Percentiles rank a stretch among this genome's conserved stretches.
Evolutionary conservation across 306 rosid genomes (phyloP).

Genomic region (Citrullus amarus): DNA sequence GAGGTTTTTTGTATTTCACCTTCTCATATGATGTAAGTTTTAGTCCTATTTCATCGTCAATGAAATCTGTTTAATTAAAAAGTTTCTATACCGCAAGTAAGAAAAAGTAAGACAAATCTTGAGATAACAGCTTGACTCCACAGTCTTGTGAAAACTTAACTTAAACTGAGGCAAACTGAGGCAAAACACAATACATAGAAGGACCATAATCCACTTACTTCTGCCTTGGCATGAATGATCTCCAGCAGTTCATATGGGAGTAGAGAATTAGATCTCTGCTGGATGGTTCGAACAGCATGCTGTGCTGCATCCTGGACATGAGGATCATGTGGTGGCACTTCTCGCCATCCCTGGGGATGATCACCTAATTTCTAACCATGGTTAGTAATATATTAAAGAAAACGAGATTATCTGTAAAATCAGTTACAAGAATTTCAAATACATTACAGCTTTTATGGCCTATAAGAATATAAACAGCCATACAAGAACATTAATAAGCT

Average conservation of each 20-base stretch:
- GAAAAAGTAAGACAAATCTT: neutral
- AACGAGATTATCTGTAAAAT: neutral
- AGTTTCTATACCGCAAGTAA: neutral
- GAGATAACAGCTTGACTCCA: neutral
- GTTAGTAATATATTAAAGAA: neutral
- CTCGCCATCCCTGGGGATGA: slow-evolving; percentile 41
- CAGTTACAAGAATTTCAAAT: neutral
- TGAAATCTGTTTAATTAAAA: neutral
- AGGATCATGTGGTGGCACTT: slow-evolving; percentile 55
- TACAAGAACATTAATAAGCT: neutral
- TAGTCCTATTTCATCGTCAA: neutral
- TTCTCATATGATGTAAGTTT: too few species aligned
- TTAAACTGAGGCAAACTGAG: too few species aligned
- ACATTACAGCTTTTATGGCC: neutral
- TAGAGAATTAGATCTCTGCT: slow-evolving; percentile 63
- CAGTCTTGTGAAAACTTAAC: neutral
- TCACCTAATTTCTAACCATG: slow-evolving; percentile 29
- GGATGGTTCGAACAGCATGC: slow-evolving; percentile 54
- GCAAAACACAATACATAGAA: neutral
- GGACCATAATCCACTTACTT: slow-evolving; percentile 30
- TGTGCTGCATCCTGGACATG: slow-evolving; percentile 67
- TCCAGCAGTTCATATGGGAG: slow-evolving; percentile 49
- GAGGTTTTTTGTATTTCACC: neutral
- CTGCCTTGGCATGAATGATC: slow-evolving; percentile 64
- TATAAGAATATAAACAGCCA: neutral